A percentile compares a stretch with the other conserved stretches of the same genome.
Conservation (phyloP, 257 asterid species). For the Solanum chiquidenum region DNA sequence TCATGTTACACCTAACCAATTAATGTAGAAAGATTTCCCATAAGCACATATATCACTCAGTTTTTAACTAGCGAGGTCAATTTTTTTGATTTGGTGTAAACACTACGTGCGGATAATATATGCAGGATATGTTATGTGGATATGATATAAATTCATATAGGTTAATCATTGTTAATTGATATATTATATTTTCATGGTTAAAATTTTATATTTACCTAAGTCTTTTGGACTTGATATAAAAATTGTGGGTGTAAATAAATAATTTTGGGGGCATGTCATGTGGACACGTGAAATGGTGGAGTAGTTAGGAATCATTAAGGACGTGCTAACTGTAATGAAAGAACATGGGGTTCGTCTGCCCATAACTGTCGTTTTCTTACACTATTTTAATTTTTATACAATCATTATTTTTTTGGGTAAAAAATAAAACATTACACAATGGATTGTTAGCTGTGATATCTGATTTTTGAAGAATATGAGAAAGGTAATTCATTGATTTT, state of each 20-base stretch:
- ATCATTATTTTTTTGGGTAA: background rate
- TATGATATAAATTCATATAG: background rate
- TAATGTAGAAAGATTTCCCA: background rate
- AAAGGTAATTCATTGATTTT: background rate
- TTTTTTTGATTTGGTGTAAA: background rate
- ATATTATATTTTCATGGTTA: background rate
- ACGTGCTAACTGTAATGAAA: slow-evolving; percentile 3
- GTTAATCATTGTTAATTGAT: background rate
- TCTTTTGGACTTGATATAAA: background rate
- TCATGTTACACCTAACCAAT: background rate
- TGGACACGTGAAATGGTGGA: slow-evolving; percentile 8
- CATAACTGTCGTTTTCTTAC: background rate
- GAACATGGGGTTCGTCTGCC: background rate
- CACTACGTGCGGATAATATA: background rate
- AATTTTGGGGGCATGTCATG: slow-evolving; percentile 12
- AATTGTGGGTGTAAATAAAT: background rate
- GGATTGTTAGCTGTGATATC: background rate
- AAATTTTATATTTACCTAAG: background rate
- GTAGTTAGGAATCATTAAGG: slow-evolving; percentile 19
- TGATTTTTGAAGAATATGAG: background rate
- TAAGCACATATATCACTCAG: background rate
- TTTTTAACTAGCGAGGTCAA: background rate
- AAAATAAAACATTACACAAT: background rate
- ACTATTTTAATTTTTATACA: background rate
- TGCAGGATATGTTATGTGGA: background rate